phyloP scores from a whole-genome alignment of 306 rosid genomes.

The Carpinus fangiana region DNA sequence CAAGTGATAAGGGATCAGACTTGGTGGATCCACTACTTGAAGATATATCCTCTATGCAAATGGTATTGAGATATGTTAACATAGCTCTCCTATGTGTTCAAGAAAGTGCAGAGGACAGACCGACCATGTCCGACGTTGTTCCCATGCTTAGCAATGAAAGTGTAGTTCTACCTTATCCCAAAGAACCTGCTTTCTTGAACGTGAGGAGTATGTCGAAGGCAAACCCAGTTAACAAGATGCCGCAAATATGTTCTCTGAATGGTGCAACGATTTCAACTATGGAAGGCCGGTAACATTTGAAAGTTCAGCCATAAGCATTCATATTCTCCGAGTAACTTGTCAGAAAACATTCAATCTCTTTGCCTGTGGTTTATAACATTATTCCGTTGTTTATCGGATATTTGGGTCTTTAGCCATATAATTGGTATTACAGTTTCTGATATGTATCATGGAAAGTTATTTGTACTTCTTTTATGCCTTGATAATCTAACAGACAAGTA shows the following conservation, averaged over 20 bases:
- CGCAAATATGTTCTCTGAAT: background rate
- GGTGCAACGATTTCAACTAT: conserved; percentile 8
- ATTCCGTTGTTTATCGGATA: background rate
- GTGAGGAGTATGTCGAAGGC: background rate
- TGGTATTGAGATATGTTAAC: conserved; percentile 27
- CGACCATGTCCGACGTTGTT: conserved; percentile 37
- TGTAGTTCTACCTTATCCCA: conserved; percentile 7
- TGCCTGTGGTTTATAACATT: no score
- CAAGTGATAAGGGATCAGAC: conserved; percentile 10
- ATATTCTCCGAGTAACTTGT: no score
- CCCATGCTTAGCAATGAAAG: conserved; percentile 10
- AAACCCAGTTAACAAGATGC: background rate
- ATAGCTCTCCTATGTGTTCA: conserved; percentile 41
- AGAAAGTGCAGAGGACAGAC: conserved; percentile 38
- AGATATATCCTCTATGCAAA: background rate
- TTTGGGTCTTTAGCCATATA: background rate
- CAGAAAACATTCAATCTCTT: no score
- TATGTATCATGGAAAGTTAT: no score
- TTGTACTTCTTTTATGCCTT: no score
- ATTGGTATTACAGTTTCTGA: background rate
- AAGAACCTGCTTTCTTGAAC: background rate
- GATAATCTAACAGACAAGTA: no score
- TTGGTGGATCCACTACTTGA: conserved; percentile 24
- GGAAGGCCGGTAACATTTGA: background rate
- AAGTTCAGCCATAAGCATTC: background rate